Evolutionary conservation across 306 rosid genomes (phyloP), one percentile per base, ranked within the genome.

Genomic region (Citrullus amarus): DNA sequence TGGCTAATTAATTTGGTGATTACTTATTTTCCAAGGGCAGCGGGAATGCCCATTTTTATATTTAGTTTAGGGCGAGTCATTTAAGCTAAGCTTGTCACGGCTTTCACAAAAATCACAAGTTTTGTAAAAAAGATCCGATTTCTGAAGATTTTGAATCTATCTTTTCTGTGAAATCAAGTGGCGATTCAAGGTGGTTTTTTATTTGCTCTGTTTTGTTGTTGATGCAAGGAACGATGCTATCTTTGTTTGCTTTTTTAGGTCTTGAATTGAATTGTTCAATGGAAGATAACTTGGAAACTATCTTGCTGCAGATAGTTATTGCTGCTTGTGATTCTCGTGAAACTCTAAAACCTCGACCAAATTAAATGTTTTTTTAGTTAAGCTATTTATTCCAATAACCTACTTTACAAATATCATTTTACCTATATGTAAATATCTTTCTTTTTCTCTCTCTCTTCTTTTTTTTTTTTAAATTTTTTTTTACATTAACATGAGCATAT

Each of bases 81-180:
- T 53, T 4, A 12, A 14, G 18, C 5, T 13, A 67, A 67, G 43
- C 25, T 9, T 12, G 2, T 69, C 75, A 69, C 36, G 75, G 32
- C 0, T 69, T 39, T 39, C 75, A 69, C 55, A 69, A 41, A 69
- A 69, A 69, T 69, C 75, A 69, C 53, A 43, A 69, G 75, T 43
- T 53, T 53, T 53, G 53, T 32, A 30, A 2, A 18, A 56, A 18
- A 55, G 22, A 55, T 55, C 28, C 0, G 28, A 25, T 25, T 25
- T 25, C 59, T 48, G 14, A 16, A 16, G 4, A 54, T 17, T 48
- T 14, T 58, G 11, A 22, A 22, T 58, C 30, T 20, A 22, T 22
- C 34, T 20, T 58, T 53, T 53, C 8, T 48, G 12, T 48, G 16
- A 48, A 48, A 56, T 56, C 20, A 56, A 7, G 25, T 56, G 34